Evolutionary conservation across 257 asterid species (phyloP).

Genomic region (Capsicum baccatum): DNA sequence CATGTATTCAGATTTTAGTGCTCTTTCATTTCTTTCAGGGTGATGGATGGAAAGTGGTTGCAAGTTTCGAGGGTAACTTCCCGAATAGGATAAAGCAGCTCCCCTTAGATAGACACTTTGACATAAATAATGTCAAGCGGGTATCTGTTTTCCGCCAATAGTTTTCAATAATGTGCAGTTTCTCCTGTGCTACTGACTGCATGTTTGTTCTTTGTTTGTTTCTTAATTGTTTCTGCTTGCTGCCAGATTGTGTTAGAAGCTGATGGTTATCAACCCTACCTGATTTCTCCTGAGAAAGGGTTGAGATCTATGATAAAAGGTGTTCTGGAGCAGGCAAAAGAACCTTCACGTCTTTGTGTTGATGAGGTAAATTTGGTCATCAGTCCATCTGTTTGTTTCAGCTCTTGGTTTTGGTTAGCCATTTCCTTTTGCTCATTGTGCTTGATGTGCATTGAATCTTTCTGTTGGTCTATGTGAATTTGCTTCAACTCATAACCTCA

Average conservation of each 20-base stretch:
- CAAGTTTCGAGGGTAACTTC: conserved; percentile 96
- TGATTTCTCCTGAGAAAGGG: conserved; percentile 98
- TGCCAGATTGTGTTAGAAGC: conserved; percentile 97
- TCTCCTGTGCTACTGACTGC: background rate
- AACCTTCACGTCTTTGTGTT: conserved; percentile 97
- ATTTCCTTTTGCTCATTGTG: conserved; percentile 24
- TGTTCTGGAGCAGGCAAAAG: conserved; percentile 91
- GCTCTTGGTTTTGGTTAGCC: conserved; percentile 5
- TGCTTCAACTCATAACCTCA: conserved; percentile 1
- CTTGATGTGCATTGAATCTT: conserved; percentile 16
- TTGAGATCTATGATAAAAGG: conserved; percentile 84
- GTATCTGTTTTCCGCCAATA: conserved; percentile 42
- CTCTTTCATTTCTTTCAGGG: conserved; percentile 58
- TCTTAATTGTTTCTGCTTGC: conserved; percentile 38
- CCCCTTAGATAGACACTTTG: conserved; percentile 94
- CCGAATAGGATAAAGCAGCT: conserved; percentile 94
- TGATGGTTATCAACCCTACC: conserved; percentile 99
- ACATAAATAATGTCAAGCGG: conserved; percentile 89
- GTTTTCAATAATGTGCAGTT: conserved; percentile 21
- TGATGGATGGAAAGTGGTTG: conserved; percentile 97
- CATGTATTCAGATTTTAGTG: conserved; percentile 1
- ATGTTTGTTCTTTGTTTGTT: conserved; percentile 21
- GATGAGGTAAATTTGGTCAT: conserved; percentile 69
- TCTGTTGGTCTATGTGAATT: background rate
- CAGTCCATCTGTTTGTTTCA: conserved; percentile 21